phyloP scores from a whole-genome alignment of 352 stramenopile genomes.

The Elongisporangium senticosum region DNA sequence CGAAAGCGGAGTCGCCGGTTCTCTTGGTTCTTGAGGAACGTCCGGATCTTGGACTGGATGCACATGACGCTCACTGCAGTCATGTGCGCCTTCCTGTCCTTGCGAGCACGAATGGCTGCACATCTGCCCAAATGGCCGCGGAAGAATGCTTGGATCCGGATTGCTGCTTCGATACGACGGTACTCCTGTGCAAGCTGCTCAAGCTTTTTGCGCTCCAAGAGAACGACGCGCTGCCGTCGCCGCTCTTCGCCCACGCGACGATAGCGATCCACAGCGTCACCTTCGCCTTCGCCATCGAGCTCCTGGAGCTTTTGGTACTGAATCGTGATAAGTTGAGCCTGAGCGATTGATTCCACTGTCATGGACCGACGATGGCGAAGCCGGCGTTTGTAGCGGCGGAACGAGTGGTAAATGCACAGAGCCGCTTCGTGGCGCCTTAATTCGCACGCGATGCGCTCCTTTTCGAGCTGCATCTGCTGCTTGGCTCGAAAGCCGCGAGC shows the following conservation, averaged over 20 bases:
- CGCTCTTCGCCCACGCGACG: slow-evolving; percentile 43
- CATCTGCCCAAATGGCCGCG: slow-evolving; percentile 36
- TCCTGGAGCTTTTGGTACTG: slow-evolving; percentile 34
- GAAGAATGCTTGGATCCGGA: slow-evolving; percentile 44
- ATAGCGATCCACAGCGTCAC: slow-evolving; percentile 28
- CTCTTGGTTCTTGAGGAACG: slow-evolving; percentile 40
- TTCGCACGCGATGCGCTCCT: slow-evolving; percentile 16
- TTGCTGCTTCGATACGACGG: slow-evolving; percentile 26
- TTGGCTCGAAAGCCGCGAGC: slow-evolving; percentile 45
- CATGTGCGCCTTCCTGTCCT: slow-evolving; percentile 50
- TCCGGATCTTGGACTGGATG: slow-evolving; percentile 69
- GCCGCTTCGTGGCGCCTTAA: slow-evolving; percentile 15
- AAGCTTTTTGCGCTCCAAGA: slow-evolving; percentile 44
- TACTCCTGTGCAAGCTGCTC: slow-evolving; percentile 46
- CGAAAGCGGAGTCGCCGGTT: slow-evolving; percentile 33
- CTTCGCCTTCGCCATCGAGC: slow-evolving; percentile 9
- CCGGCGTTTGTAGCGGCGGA: slow-evolving; percentile 37
- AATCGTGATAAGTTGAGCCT: slow-evolving; percentile 42
- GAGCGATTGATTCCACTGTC: slow-evolving; percentile 49
- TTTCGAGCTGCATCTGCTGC: slow-evolving; percentile 20
- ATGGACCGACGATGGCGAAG: slow-evolving; percentile 40
- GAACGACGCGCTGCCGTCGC: slow-evolving; percentile 41
- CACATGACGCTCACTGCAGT: slow-evolving; percentile 49
- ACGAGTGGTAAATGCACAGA: slow-evolving; percentile 34
- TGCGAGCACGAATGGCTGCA: slow-evolving; percentile 16